Evolutionary conservation across 768 basidiomycete genomes (phyloP).

Genomic region (Leccinum disarticulatum): DNA sequence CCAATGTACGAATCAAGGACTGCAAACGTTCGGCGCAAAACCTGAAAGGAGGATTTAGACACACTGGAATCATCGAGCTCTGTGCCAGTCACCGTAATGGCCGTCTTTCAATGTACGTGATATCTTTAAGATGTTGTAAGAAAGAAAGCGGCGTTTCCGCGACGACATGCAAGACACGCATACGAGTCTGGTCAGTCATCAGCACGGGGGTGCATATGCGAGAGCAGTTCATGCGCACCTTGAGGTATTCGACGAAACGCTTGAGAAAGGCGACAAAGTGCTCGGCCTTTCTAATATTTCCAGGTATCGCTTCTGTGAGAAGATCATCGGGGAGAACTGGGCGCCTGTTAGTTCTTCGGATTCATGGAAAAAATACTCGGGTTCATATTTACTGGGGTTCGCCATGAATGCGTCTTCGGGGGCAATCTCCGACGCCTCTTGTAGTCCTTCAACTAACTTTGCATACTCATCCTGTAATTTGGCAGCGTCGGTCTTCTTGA

Average conservation of each 20-base stretch:
- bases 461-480: slow-evolving; percentile 97
- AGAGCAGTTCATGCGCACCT: slow-evolving; percentile 47
- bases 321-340: slow-evolving; percentile 92
- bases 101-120: slow-evolving; percentile 94
- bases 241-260: slow-evolving; percentile 97
- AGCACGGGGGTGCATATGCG: slow-evolving; percentile 4
- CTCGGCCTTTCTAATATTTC: slow-evolving; percentile 97
- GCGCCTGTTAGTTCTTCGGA: slow-evolving; percentile 1
- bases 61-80: neutral
- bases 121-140: slow-evolving; percentile 96
- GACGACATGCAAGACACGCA: slow-evolving; percentile 99
- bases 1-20: slow-evolving; percentile 89
- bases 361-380: neutral
- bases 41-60: slow-evolving; percentile 39
- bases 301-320: slow-evolving; percentile 92
- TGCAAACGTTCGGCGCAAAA: slow-evolving; percentile 97
- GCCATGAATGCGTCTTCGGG: slow-evolving; percentile 85
- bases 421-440: slow-evolving; percentile 62
- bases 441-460: slow-evolving; percentile 90
- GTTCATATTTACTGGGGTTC: slow-evolving; percentile 70
- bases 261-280: slow-evolving; percentile 99
- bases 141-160: slow-evolving; percentile 98
- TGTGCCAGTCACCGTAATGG: slow-evolving; percentile 71
- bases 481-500: slow-evolving; percentile 89
- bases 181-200: slow-evolving; percentile 71